Conservation (phyloP, 1,284 basidiomycete genomes). For the Microbotryum saponariae region DNA sequence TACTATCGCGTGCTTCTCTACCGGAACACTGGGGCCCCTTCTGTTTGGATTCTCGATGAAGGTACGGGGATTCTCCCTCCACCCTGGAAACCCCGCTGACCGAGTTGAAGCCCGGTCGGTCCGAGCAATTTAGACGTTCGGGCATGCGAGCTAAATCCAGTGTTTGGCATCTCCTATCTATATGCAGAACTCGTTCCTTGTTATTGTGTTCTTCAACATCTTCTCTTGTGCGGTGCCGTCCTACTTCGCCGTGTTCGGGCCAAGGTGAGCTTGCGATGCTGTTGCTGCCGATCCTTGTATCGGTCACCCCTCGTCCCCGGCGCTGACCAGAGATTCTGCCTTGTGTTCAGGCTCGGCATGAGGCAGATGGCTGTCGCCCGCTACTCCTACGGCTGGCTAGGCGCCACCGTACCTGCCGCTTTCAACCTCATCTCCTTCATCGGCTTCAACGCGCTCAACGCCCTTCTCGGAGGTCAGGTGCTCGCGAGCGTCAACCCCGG, state of each 20-base stretch:
- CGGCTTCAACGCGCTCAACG: slow-evolving; percentile 69
- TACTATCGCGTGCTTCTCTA: slow-evolving; percentile 29
- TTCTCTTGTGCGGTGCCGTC: slow-evolving; percentile 52
- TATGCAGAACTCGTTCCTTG: slow-evolving; percentile 54
- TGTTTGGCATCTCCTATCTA: not conserved
- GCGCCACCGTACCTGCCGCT: slow-evolving; percentile 56
- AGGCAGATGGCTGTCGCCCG: slow-evolving; percentile 78
- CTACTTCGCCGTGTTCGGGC: slow-evolving; percentile 48
- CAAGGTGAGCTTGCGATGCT: not conserved
- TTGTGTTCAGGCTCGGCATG: slow-evolving; percentile 49
- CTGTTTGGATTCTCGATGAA: not conserved
- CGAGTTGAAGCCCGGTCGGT: not conserved
- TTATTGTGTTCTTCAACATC: slow-evolving; percentile 69
- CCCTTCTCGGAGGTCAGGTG: slow-evolving; percentile 70
- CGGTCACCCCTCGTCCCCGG: slow-evolving; percentile 21
- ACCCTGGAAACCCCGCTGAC: not conserved
- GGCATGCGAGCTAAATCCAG: not conserved
- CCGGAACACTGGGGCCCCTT: slow-evolving; percentile 25
- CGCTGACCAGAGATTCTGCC: slow-evolving; percentile 19
- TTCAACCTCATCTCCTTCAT: slow-evolving; percentile 53
- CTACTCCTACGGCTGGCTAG: slow-evolving; percentile 52
- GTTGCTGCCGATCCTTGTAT: slow-evolving; percentile 6
- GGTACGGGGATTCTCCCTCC: too few relatives aligned
- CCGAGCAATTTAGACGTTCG: not conserved
- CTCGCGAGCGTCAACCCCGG: slow-evolving; percentile 61